Base-by-base conservation (phyloP, 2,329 filamentous ascomycete genomes). In the Ceratocystis cacaofunesta region DNA sequence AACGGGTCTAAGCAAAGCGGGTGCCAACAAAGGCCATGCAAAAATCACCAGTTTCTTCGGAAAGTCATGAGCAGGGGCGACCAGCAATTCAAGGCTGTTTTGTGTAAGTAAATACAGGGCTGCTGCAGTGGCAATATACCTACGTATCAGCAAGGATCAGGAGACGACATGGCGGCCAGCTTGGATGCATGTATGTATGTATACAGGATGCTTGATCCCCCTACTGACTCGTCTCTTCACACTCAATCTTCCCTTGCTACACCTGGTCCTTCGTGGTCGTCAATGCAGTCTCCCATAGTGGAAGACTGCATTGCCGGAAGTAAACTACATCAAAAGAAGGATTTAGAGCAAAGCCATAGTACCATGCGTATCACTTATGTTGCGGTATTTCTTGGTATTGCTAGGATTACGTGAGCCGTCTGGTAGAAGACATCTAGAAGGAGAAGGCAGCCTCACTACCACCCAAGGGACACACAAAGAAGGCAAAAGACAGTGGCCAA, bases 31-130 rank as follows among this genome's bases (percentile, higher is more conserved):
- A 44, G 61, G 43, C 30, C 44, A 63, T 15, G 15, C 25, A 25
- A 66, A 66, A 30, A 66, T 66, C 62, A 66, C 61, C 62, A 63
- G 22, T 48, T 66, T 64, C 61, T 66, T 64, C n/a, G 44, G 19
- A 19, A 66, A 55, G 32, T 22, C 28, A 5, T 66, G 52, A 66
- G 10, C 4, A 22, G 17, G 41, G 30, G 6, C 36, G 2, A 36
- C 10, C 12, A 22, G 22, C 5, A 60, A 15, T 22, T 46, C 52
- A 43, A 46, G 32, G 25, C 52, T 55, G 22, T 30, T 7, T 22
- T 17, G 28, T 57, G 52, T 32, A 30, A 25, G 19, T 6, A 57
- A 57, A 57, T 57, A 32, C 52, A 32, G 52, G 52, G 52, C 52
- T 57, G 52, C 17, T 6, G 22, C 28, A 57, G 52, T 30, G 52